Evolutionary conservation across 202 grass and related monocot species (phyloP), one percentile per base, ranked within the genome.

Genomic region (Elaeis oleifera): DNA sequence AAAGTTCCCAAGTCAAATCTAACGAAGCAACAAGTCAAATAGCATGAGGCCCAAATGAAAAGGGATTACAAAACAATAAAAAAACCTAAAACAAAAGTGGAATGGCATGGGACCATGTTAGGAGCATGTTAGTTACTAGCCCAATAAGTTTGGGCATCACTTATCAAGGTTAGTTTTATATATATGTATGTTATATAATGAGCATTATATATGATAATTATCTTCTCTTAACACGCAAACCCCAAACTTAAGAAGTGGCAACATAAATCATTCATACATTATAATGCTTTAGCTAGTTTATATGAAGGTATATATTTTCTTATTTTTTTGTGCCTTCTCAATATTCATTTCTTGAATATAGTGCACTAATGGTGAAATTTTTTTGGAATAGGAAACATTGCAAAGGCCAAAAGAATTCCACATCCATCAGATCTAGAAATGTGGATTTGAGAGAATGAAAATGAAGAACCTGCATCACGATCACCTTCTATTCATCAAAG

Each of bases 121-220:
- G 77, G 17, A 76, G 56, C 32, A 85, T 85, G 77, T 59, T 85
- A 59, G 76, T 25, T 28, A 59, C 73, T 0, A 73, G 68, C 51
- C 51, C 77, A 85, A 60, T 63, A 85, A 69, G 71, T 80, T 21
- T 85, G 82, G 77, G 82, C 76, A 68, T 77, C 79, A 54, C 71
- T 85, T 39, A 80, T 85, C 0, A 78, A 76, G 3, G 82, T 85
- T 59, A 77, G 73, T 56, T 32, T 65, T 59, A 29, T 59, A 5
- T 54, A 58, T 29, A 29, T 29, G 28, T 29, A 4, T 29, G 28
- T 29, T 29, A 29, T 29, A 29, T 29, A 5, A 6, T 29, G 28
- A 29, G 5, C 28, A 29, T 29, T 6, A 29, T 6, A 6, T 29
- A 29, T 29, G 28, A 9, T 54, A 1, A 7, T 54, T 18, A 22